A percentile compares a stretch with the other conserved stretches of the same genome.
Evolutionary conservation across 2,329 filamentous ascomycete genomes (phyloP).

Genomic region (Calonectria multiphialidica): DNA sequence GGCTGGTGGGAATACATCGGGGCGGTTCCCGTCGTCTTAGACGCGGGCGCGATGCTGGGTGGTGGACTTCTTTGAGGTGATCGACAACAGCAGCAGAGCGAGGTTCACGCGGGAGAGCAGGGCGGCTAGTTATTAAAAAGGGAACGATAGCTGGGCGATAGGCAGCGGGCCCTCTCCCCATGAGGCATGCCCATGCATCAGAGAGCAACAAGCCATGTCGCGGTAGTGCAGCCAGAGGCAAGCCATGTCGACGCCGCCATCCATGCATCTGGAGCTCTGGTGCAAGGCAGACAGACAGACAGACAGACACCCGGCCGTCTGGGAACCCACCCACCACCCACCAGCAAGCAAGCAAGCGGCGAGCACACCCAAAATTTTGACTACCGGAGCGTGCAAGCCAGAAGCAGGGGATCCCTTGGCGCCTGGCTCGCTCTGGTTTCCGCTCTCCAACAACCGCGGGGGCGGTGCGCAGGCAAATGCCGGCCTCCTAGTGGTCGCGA

Average conservation of each 20-base stretch:
- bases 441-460: background rate
- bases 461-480: background rate
- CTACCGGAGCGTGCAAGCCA: background rate
- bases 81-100: background rate
- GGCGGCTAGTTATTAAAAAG: background rate
- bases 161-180: background rate
- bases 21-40: constrained; percentile 14
- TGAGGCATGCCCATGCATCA: background rate
- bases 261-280: too few relatives aligned
- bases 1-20: constrained; percentile 36
- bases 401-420: background rate
- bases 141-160: background rate
- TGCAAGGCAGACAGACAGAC: background rate
- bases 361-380: background rate
- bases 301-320: constrained; percentile 2
- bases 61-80: background rate
- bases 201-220: background rate
- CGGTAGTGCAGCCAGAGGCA: background rate
- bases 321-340: background rate
- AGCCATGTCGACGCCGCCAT: background rate
- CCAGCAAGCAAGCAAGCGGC: background rate
- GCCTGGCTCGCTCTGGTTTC: background rate
- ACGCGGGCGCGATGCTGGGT: background rate
- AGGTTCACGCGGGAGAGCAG: background rate
- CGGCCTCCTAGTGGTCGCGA: background rate